Conservation (phyloP, 352 stramenopile species). For the Globisporangium barbulae region DNA sequence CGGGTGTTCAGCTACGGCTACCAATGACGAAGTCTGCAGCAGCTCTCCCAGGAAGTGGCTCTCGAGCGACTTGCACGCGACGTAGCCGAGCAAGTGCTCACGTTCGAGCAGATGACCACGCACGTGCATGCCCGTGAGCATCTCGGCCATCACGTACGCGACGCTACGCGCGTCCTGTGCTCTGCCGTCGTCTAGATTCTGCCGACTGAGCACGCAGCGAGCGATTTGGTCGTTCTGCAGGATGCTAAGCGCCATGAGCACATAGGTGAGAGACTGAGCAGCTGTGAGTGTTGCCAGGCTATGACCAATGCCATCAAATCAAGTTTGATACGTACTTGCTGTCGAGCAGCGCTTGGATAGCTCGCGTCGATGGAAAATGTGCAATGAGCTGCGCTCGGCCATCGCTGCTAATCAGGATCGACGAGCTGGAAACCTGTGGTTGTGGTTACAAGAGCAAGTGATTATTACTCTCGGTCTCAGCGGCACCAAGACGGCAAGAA, state of each 20-base stretch:
- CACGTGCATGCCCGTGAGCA: constrained; percentile 48
- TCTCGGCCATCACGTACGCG: constrained; percentile 56
- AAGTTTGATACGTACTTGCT: constrained; percentile 3
- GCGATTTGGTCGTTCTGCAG: constrained; percentile 29
- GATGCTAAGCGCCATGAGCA: constrained; percentile 15
- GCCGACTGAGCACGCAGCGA: constrained; percentile 24
- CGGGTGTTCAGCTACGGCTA: constrained; percentile 13
- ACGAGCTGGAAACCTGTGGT: constrained; percentile 12
- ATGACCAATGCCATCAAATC: neutral
- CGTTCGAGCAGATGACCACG: constrained; percentile 31
- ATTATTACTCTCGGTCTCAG: no score
- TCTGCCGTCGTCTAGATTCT: constrained; percentile 7
- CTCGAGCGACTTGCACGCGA: constrained; percentile 24
- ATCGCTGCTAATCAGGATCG: constrained; percentile 11
- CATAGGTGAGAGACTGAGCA: neutral
- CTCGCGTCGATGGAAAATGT: neutral
- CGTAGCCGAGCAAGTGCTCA: constrained; percentile 24
- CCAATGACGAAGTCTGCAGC: constrained; percentile 19
- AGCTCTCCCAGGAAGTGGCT: constrained; percentile 29
- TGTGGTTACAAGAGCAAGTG: neutral
- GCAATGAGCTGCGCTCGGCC: neutral
- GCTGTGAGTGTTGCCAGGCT: neutral
- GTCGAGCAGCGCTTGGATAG: constrained; percentile 4
- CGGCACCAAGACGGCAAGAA: neutral
- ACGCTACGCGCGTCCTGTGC: constrained; percentile 49